Evolutionary conservation across 768 basidiomycete genomes (phyloP).

Genomic region (Pisolithus marmoratus): DNA sequence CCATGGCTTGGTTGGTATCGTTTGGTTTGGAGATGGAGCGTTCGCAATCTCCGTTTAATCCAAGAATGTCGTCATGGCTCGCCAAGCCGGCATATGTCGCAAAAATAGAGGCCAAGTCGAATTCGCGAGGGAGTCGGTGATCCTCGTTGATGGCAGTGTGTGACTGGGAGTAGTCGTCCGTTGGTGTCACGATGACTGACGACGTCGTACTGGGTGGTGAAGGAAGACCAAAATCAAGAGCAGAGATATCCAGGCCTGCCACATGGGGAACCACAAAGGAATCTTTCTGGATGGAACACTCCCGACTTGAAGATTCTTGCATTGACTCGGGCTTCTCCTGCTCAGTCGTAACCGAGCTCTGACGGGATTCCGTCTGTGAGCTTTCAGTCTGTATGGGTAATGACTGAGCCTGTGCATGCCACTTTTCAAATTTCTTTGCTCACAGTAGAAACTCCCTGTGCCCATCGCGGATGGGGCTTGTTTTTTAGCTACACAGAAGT

Average conservation of each 20-base stretch:
- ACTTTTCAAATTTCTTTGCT: slow-evolving; percentile 24
- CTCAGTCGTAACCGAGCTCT: slow-evolving; percentile 2
- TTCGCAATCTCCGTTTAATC: slow-evolving; percentile 2
- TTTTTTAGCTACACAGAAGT: slow-evolving; percentile 50
- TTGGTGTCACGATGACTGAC: slow-evolving; percentile 37
- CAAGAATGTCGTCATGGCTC: slow-evolving; percentile 10
- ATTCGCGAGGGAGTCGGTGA: slow-evolving; percentile 28
- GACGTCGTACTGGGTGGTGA: slow-evolving; percentile 25
- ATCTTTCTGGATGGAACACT: slow-evolving; percentile 14
- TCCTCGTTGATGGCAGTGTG: slow-evolving; percentile 23
- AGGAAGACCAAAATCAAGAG: slow-evolving; percentile 15
- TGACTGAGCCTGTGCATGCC: slow-evolving; percentile 17
- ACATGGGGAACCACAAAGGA: slow-evolving; percentile 25
- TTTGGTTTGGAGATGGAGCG: slow-evolving; percentile 9
- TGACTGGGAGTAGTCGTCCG: slow-evolving; percentile 36
- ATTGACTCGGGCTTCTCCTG: slow-evolving; percentile 2
- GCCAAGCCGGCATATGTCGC: slow-evolving; percentile 26
- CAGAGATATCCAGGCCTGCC: slow-evolving; percentile 7
- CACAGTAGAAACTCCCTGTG: slow-evolving; percentile 21
- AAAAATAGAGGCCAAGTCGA: slow-evolving; percentile 40
- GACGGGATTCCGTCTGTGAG: slow-evolving; percentile 2
- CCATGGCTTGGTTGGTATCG: slow-evolving; percentile 12
- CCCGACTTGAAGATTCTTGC: slow-evolving; percentile 4
- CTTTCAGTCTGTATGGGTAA: slow-evolving; percentile 12
- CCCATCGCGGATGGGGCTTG: slow-evolving; percentile 66